Evolutionary conservation across 192 early-diverging fungal genomes (phyloP), one percentile per base, ranked within the genome.

Genomic region (Coemansia sp.): DNA sequence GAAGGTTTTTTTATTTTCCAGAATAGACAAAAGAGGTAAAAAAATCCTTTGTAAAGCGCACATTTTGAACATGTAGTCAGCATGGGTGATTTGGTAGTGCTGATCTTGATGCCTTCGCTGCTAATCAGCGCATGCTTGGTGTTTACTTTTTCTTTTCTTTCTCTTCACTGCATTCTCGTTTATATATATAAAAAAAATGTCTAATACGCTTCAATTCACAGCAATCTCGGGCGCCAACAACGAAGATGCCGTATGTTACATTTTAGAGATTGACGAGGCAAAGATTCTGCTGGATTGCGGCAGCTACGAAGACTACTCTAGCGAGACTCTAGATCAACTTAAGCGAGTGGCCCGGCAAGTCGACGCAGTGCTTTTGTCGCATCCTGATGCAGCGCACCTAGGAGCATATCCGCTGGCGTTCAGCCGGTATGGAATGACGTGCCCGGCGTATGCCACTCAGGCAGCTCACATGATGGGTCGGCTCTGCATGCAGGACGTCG

Each of bases 201-300:
- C 79, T 4, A 70, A 71, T 73, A 80, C 73, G 79, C 64, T 96
- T 67, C 90, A 93, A 67, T 95, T 99, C 81, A 94, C 90, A 6
- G 87, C 92, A 10, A 86, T 97, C 36, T 92, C 93, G 5, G 96
- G 97, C 6, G 92, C 91, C 20, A 90, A 90, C 62, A 89, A 86
- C 59, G 93, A 93, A 72, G 92, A 92, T 60, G 88, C 92, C 0
- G 85, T 96, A 39, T 95, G 95, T 72, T 98, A 97, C 70, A 66
- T 99, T 65, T 83, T 99, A 51, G 94, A 96, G 74, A 89, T 98
- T 29, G 95, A 94, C 59, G 93, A 94, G 70, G 93, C 91, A n/a
- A 92, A 91, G 60, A 88, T 99, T 45, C 71, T 99, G 38, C 84
- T 99, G 19, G 97, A 99, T 77, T 99, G 97, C 84, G 97, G 96